Percentiles rank a stretch among this genome's conserved stretches.
Conservation (phyloP, 306 rosid genomes). For the Pachyrhizus erosus region DNA sequence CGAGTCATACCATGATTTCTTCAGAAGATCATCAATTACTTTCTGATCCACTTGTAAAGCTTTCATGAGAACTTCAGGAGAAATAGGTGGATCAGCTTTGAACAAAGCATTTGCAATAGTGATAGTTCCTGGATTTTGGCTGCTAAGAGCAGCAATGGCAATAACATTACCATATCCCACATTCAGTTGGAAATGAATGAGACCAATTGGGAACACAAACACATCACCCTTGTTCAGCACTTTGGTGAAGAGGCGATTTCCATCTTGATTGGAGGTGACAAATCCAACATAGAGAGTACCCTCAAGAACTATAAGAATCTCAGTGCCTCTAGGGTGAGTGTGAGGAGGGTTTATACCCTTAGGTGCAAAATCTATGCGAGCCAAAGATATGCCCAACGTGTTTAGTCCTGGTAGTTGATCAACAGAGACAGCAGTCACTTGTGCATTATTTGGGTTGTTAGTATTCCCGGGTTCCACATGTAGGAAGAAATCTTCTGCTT, state of each 20-base stretch:
- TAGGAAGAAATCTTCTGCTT: constrained; percentile 43
- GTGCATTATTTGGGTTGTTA: not conserved
- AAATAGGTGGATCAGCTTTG: constrained; percentile 44
- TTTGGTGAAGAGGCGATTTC: constrained; percentile 23
- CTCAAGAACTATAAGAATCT: constrained; percentile 40
- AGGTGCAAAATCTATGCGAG: constrained; percentile 28
- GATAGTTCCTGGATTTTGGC: constrained; percentile 22
- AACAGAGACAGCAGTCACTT: not conserved
- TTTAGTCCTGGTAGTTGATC: constrained; percentile 12
- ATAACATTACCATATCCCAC: constrained; percentile 33
- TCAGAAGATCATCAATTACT: constrained; percentile 12
- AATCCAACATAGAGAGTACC: constrained; percentile 50
- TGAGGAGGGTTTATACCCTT: constrained; percentile 39
- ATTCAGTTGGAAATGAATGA: constrained; percentile 45
- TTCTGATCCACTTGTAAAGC: constrained; percentile 45
- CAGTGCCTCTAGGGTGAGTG: constrained; percentile 36
- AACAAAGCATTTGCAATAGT: constrained; percentile 39
- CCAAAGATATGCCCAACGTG: constrained; percentile 36
- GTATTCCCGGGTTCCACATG: constrained; percentile 20
- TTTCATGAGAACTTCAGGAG: constrained; percentile 35
- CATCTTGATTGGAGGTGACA: constrained; percentile 30
- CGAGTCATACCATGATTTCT: not conserved
- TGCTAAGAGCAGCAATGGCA: constrained; percentile 34
- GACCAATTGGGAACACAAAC: constrained; percentile 43
- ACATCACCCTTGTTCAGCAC: constrained; percentile 40